These are phyloP conservation scores for Seiridium cupressi DNA, from an alignment of 2,329 filamentous ascomycete genomes.

Conservation along the genomic window DNA sequence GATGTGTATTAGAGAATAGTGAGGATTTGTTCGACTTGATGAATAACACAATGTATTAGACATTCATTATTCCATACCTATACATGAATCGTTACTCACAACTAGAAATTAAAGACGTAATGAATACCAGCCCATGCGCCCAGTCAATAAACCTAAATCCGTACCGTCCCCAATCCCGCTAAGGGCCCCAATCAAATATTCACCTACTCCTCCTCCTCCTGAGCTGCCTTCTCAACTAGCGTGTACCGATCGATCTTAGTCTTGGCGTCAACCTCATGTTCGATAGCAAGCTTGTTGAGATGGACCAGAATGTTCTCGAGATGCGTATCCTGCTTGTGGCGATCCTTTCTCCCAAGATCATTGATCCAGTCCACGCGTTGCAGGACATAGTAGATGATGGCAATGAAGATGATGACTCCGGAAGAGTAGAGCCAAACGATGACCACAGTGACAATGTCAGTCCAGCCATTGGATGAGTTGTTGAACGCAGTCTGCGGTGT, in stretches of 20 bases:
- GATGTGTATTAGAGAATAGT: too few relatives aligned
- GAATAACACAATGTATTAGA: too few relatives aligned
- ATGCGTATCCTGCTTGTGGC: slow-evolving; percentile 58
- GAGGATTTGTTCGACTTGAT: too few relatives aligned
- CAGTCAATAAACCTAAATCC: neutral
- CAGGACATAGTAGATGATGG: slow-evolving; percentile 63
- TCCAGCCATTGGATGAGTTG: slow-evolving; percentile 36
- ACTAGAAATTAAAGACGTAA: too few relatives aligned
- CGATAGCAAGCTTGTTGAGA: slow-evolving; percentile 57
- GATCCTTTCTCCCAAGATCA: slow-evolving; percentile 62
- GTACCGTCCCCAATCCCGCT: too few relatives aligned
- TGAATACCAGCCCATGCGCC: too few relatives aligned
- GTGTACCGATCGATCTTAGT: slow-evolving; percentile 23
- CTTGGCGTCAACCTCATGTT: slow-evolving; percentile 24
- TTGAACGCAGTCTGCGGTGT: slow-evolving; percentile 31
- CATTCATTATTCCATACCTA: too few relatives aligned
- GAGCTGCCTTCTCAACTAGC: slow-evolving; percentile 26
- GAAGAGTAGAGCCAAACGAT: slow-evolving; percentile 67
- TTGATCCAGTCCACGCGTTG: slow-evolving; percentile 58
- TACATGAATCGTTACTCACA: too few relatives aligned
- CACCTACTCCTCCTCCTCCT: slow-evolving; percentile 20
- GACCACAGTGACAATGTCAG: slow-evolving; percentile 59
- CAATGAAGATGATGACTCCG: slow-evolving; percentile 63
- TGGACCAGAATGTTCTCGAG: slow-evolving; percentile 67
- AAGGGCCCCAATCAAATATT: neutral